phyloP scores from a whole-genome alignment of 139 green algal genomes.

The Gonium pectorale region DNA sequence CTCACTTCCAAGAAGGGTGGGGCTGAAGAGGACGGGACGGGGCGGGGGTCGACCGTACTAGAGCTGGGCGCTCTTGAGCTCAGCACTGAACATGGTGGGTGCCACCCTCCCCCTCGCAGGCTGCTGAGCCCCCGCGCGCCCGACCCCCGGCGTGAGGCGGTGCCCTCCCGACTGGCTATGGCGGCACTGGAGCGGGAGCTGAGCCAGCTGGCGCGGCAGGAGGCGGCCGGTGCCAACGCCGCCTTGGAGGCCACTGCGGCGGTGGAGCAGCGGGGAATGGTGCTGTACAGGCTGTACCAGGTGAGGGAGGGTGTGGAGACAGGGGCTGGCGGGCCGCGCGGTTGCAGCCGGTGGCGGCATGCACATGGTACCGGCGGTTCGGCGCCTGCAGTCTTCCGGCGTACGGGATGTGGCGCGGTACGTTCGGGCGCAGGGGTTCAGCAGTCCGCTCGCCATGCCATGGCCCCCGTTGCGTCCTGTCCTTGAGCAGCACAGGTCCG shows the following conservation, averaged over 20 bases:
- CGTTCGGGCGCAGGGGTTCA: too few species aligned
- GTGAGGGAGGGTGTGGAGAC: not conserved
- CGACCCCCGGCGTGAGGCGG: conserved; percentile 70
- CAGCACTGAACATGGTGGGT: too few species aligned
- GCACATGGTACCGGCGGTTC: too few species aligned
- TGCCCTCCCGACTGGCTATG: conserved; percentile 76
- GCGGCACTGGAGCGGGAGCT: conserved; percentile 72
- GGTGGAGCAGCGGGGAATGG: conserved; percentile 25
- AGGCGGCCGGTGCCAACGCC: not conserved
- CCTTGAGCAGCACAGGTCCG: not conserved
- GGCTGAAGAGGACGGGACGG: too few species aligned
- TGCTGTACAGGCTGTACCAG: conserved; percentile 23
- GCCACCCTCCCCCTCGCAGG: conserved; percentile 25
- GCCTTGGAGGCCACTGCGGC: not conserved
- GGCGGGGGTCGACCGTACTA: too few species aligned
- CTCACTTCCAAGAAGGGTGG: too few species aligned
- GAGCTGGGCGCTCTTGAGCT: too few species aligned
- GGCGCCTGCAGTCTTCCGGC: too few species aligned
- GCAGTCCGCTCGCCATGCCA: not conserved
- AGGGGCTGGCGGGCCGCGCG: too few species aligned
- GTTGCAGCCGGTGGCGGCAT: not conserved
- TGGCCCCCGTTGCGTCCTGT: not conserved
- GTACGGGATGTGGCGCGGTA: not conserved
- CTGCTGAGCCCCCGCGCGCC: conserved; percentile 67
- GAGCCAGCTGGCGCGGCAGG: conserved; percentile 27